Evolutionary conservation across 2,329 filamentous ascomycete genomes (phyloP).

Genomic region (Cladosporium sp.): DNA sequence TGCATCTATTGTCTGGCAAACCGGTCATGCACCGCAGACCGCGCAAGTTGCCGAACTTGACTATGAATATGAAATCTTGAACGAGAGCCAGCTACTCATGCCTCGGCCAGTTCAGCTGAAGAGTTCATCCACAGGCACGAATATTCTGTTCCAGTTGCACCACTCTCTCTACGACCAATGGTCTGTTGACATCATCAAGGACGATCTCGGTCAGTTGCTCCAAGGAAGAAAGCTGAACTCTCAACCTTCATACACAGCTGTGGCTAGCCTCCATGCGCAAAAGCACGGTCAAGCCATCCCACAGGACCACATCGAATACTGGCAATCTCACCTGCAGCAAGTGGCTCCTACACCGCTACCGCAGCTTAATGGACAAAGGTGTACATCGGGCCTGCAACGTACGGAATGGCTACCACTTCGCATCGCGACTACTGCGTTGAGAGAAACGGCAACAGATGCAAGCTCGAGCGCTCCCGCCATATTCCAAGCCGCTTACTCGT

Average conservation of each 20-base stretch:
- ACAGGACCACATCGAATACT: slow-evolving; percentile 56
- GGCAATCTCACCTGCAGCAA: slow-evolving; percentile 65
- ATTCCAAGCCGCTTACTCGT: slow-evolving; percentile 71
- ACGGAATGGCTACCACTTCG: slow-evolving; percentile 26
- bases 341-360: slow-evolving; percentile 59
- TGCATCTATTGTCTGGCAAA: slow-evolving; percentile 65
- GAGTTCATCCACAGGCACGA: slow-evolving; percentile 26
- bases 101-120: slow-evolving; percentile 65
- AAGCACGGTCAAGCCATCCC: background rate
- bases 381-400: slow-evolving; percentile 24
- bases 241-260: slow-evolving; percentile 61
- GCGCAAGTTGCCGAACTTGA: slow-evolving; percentile 16
- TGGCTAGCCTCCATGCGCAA: slow-evolving; percentile 54
- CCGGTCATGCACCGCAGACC: background rate
- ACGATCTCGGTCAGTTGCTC: slow-evolving; percentile 63
- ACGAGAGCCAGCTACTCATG: slow-evolving; percentile 6
- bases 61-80: slow-evolving; percentile 22
- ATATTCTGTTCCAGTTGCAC: slow-evolving; percentile 63
- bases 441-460: slow-evolving; percentile 4
- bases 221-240: slow-evolving; percentile 28
- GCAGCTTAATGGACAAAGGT: slow-evolving; percentile 51
- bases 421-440: slow-evolving; percentile 3
- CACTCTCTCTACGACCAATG: slow-evolving; percentile 93
- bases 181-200: slow-evolving; percentile 72
- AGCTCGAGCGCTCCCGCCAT: slow-evolving; percentile 66